A percentile compares a stretch with the other conserved stretches of the same genome.
phyloP scores from a whole-genome alignment of 495 filamentous ascomycete genomes.

The Oleoguttula mirabilis region DNA sequence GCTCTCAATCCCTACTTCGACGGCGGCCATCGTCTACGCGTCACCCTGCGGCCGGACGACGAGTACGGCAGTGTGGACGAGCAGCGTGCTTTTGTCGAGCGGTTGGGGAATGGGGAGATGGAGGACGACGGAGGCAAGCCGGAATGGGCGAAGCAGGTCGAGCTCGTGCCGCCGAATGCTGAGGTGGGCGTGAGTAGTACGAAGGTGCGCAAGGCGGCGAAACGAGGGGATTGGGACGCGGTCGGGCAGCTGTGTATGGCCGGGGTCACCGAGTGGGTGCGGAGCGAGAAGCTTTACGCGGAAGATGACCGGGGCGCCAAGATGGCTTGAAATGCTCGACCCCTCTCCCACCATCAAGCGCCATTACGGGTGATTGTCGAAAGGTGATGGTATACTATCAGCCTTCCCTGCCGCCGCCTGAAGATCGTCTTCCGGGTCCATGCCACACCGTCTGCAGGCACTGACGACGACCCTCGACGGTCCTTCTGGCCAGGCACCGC shows the following conservation, averaged over 20 bases:
- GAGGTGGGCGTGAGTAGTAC: slow-evolving; percentile 42
- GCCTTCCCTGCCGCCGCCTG: too few species aligned
- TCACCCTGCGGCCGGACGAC: slow-evolving; percentile 54
- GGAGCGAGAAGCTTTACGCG: slow-evolving; percentile 39
- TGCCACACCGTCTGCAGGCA: too few species aligned
- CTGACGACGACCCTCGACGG: too few species aligned
- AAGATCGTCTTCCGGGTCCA: too few species aligned
- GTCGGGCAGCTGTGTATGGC: slow-evolving; percentile 53
- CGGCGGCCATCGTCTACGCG: slow-evolving; percentile 52
- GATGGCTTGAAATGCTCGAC: slow-evolving; percentile 26
- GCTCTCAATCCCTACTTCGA: slow-evolving; percentile 57
- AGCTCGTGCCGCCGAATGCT: slow-evolving; percentile 49
- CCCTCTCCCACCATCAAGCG: too few species aligned
- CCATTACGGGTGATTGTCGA: too few species aligned
- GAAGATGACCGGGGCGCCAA: slow-evolving; percentile 24
- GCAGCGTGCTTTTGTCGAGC: slow-evolving; percentile 27
- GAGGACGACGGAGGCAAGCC: slow-evolving; percentile 45
- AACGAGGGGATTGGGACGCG: slow-evolving; percentile 37
- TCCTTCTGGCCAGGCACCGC: too few species aligned
- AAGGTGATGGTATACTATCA: too few species aligned
- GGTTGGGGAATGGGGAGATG: slow-evolving; percentile 30
- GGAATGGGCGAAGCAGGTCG: slow-evolving; percentile 60
- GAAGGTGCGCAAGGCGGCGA: slow-evolving; percentile 53
- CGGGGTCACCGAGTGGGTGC: slow-evolving; percentile 48
- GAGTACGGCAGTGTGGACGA: slow-evolving; percentile 29